Evolutionary conservation across 192 early-diverging fungal species (phyloP).

Genomic region (Mortierella claussenii): DNA sequence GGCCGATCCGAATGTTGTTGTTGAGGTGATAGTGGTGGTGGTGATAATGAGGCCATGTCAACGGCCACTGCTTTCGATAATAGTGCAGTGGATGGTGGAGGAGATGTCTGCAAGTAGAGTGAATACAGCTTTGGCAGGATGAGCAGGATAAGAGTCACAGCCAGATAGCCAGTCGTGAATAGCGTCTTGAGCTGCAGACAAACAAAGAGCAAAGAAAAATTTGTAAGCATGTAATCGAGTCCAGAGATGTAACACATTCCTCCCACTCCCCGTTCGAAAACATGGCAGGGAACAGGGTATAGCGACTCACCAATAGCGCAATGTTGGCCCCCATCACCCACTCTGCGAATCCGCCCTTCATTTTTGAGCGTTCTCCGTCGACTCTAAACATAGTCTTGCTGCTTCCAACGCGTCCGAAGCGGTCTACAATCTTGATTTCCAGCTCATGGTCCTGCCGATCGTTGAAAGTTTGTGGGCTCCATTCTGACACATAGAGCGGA

Average conservation of each 20-base stretch:
- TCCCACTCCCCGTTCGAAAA: too few species aligned
- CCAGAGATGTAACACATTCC: too few species aligned
- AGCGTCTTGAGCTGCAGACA: conserved; percentile 30
- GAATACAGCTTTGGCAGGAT: conserved; percentile 49
- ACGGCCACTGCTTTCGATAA: too few species aligned
- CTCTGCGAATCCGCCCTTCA: conserved; percentile 75
- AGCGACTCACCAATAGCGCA: conserved; percentile 65
- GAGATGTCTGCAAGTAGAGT: conserved; percentile 48
- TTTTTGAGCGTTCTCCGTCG: conserved; percentile 65
- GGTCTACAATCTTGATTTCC: conserved; percentile 69
- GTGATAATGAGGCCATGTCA: neutral
- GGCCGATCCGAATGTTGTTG: neutral
- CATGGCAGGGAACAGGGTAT: too few species aligned
- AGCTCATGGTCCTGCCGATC: conserved; percentile 73
- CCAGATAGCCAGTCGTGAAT: conserved; percentile 46
- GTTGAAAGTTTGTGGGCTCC: conserved; percentile 77
- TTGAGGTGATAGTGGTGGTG: too few species aligned
- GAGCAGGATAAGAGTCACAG: conserved; percentile 20
- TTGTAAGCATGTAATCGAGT: neutral
- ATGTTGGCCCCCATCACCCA: conserved; percentile 76
- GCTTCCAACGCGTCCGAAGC: conserved; percentile 58
- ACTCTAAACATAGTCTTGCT: conserved; percentile 72
- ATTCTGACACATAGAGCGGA: conserved; percentile 79
- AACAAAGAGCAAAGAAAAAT: neutral
- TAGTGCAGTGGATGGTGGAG: conserved; percentile 6